A percentile compares a stretch with the other conserved stretches of the same genome.
Conservation (phyloP, 228 moss, liverwort and hornwort species). For the Sphagnum magellanicum region DNA sequence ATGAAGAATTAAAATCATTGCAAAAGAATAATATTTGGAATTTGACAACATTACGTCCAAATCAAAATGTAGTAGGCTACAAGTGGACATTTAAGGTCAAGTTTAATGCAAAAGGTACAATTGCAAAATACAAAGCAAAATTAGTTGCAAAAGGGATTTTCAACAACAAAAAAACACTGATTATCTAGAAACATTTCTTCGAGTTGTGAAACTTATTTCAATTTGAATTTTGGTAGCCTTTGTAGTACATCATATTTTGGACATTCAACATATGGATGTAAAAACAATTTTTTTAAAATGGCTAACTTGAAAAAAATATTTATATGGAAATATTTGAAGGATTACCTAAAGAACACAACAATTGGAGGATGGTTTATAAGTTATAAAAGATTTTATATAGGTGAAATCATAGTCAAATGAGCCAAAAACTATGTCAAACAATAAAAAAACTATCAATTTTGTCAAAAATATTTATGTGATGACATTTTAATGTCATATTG, state of each 20-base stretch:
- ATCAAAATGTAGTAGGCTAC: not conserved
- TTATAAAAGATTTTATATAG: not conserved
- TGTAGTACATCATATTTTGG: slow-evolving; percentile 1
- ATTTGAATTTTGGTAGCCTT: not conserved
- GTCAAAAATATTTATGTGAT: too few species aligned
- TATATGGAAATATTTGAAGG: slow-evolving; percentile 4
- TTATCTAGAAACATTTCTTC: not conserved
- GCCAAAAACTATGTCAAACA: too few species aligned
- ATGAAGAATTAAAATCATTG: slow-evolving; percentile 1
- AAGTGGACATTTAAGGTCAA: slow-evolving; percentile 1
- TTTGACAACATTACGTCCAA: not conserved
- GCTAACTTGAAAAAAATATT: not conserved
- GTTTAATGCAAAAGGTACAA: not conserved
- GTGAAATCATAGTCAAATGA: too few species aligned
- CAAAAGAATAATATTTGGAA: slow-evolving; percentile 2
- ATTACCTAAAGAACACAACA: not conserved
- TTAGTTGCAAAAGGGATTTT: slow-evolving; percentile 5
- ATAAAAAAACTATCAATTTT: too few species aligned
- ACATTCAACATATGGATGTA: slow-evolving; percentile 11
- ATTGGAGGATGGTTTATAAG: not conserved
- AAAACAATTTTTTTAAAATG: slow-evolving; percentile 5
- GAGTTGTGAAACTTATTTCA: not conserved
- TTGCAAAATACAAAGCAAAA: not conserved
- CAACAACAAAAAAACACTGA: not conserved
- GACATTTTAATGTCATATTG: too few species aligned